Base-by-base conservation (phyloP, 495 filamentous ascomycete species). In the Penicillium flavigenum region DNA sequence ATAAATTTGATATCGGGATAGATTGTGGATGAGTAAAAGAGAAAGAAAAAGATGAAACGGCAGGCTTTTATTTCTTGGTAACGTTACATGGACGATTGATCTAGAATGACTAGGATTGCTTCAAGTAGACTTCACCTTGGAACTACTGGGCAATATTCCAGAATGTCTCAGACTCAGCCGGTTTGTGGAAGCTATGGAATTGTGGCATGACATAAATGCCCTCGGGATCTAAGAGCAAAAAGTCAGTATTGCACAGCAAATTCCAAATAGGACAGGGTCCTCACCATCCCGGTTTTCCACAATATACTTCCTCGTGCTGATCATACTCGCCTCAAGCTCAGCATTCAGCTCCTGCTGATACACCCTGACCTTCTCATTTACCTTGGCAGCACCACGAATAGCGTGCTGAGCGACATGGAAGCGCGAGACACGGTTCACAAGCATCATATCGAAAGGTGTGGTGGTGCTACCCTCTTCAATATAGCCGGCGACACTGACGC, bases 381-480 rank as follows among this genome's bases (percentile, higher is more conserved):
- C 62, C 62, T 61, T 76, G 6, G 78, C 73, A 0, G 65, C 82
- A 10, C 80, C 80, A 16, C 62, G 65, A 34, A 90, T 58, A 27
- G 87, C 88, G 19, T 77, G 62, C 63, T 81, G 72, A 4, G 81
- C 83, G 47, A 89, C 78, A 66, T 88, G 80, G 62, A 80, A 90
- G 43, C 86, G 69, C 5, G 79, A 85, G 11, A 86, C 83, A 16
- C 76, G 60, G 54, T 90, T 91, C 38, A 79, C 64, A 11, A 89
- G 69, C 85, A 89, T 84, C 87, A 89, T 90, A 55, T 89, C 83
- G 60, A 89, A 88, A 5, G 86, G 87, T 10, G 85, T 90, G 0
- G 86, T 90, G 0, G 86, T 90, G 51, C 76, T 83, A 4, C 88
- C 88, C 64, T 90, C 86, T 66, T 90, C 88, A 1, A 74, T 75